Conservation (phyloP, 2,329 filamentous ascomycete genomes). For the Colletotrichum viniferum region DNA sequence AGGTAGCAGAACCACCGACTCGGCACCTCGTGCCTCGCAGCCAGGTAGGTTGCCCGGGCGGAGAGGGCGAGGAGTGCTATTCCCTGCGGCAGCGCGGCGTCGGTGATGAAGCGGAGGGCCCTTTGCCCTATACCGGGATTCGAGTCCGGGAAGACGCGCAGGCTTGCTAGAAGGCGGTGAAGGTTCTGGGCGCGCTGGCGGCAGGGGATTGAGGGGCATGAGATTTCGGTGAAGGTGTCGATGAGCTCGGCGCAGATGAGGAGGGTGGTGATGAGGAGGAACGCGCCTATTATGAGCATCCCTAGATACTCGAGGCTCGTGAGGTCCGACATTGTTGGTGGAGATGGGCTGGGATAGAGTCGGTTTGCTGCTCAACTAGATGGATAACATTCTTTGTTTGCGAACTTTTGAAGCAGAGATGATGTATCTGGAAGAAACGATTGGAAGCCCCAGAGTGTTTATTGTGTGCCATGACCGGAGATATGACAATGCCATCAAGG, state of each 20-base stretch:
- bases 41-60: neutral
- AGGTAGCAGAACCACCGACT: neutral
- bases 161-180: neutral
- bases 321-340: neutral
- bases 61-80: neutral
- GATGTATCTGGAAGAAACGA: too few relatives aligned
- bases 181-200: neutral
- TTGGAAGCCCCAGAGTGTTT: too few relatives aligned
- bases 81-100: neutral
- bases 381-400: accelerated
- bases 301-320: neutral
- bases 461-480: too few relatives aligned
- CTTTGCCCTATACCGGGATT: accelerated
- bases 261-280: neutral
- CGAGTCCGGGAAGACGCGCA: neutral
- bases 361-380: neutral
- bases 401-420: neutral
- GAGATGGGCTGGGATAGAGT: accelerated
- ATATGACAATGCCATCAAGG: too few relatives aligned
- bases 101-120: neutral
- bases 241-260: neutral
- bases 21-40: neutral
- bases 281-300: accelerated
- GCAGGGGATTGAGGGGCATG: neutral
- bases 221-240: neutral